Evolutionary conservation across 2,329 filamentous ascomycete species (phyloP).

Genomic region (Juglanconis oblonga): DNA sequence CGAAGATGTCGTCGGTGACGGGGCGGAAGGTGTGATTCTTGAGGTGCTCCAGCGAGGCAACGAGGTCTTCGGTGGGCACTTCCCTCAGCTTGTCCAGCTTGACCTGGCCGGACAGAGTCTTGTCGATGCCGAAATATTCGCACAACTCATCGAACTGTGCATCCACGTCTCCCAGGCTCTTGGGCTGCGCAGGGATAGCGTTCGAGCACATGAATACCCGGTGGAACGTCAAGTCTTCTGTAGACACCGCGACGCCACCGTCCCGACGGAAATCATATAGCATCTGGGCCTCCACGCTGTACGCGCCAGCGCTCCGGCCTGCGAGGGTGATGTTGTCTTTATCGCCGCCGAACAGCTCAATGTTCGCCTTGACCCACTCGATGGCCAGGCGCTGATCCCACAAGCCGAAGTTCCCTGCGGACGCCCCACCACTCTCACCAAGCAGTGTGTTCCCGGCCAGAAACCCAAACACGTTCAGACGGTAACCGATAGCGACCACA

Average conservation of each 20-base stretch:
- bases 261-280: constrained; percentile 32
- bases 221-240: constrained; percentile 26
- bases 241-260: neutral
- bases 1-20: constrained; percentile 39
- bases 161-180: constrained; percentile 33
- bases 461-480: constrained; percentile 61
- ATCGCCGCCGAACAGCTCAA: constrained; percentile 44
- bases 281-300: constrained; percentile 39
- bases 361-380: constrained; percentile 49
- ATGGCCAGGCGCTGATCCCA: constrained; percentile 45
- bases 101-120: constrained; percentile 20
- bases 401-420: constrained; percentile 42
- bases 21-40: constrained; percentile 45
- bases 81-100: constrained; percentile 33
- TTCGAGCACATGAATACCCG: constrained; percentile 43
- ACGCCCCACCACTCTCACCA: constrained; percentile 20
- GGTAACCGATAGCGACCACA: constrained; percentile 60
- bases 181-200: constrained; percentile 42
- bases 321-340: constrained; percentile 41
- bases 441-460: constrained; percentile 43
- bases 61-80: constrained; percentile 30
- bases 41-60: constrained; percentile 33
- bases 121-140: constrained; percentile 29
- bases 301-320: constrained; percentile 42
- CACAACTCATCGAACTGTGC: constrained; percentile 42